phyloP scores from a whole-genome alignment of 306 rosid species.

The Vigna trinervia region DNA sequence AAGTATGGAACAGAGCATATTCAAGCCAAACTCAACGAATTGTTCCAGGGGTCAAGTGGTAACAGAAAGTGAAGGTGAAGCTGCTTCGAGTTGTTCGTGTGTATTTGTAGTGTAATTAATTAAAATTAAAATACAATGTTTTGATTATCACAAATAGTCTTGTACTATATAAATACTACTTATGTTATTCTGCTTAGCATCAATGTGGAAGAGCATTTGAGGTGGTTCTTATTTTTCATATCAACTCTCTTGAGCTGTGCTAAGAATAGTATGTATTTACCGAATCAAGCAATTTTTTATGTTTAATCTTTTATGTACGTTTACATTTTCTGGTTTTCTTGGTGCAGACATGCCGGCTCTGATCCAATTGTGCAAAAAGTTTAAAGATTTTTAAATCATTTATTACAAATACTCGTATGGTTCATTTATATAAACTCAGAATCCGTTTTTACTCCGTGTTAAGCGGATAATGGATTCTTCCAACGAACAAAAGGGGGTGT shows the following conservation, averaged over 20 bases:
- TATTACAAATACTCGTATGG: not conserved
- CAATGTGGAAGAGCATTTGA: conserved; percentile 7
- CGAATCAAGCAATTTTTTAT: not conserved
- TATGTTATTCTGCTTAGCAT: not conserved
- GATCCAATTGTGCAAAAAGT: not conserved
- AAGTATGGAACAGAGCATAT: conserved; percentile 64
- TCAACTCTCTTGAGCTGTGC: not conserved
- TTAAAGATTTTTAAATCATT: too few species aligned
- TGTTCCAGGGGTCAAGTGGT: conserved; percentile 71
- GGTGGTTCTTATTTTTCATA: conserved; percentile 1
- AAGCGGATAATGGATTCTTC: not conserved
- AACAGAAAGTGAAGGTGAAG: conserved; percentile 62
- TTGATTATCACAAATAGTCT: conserved; percentile 37
- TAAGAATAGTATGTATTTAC: not conserved
- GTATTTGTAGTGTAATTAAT: conserved; percentile 47
- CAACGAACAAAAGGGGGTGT: not conserved
- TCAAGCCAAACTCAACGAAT: conserved; percentile 59
- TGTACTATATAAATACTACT: conserved; percentile 41
- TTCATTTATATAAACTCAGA: too few species aligned
- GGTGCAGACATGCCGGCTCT: not conserved
- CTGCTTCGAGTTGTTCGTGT: conserved; percentile 47
- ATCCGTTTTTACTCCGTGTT: too few species aligned
- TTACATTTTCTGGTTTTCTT: not conserved
- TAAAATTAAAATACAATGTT: conserved; percentile 39
- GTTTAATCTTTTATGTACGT: not conserved